phyloP scores from a whole-genome alignment of 441 rosid genomes.

The Macaranga tanarius region DNA sequence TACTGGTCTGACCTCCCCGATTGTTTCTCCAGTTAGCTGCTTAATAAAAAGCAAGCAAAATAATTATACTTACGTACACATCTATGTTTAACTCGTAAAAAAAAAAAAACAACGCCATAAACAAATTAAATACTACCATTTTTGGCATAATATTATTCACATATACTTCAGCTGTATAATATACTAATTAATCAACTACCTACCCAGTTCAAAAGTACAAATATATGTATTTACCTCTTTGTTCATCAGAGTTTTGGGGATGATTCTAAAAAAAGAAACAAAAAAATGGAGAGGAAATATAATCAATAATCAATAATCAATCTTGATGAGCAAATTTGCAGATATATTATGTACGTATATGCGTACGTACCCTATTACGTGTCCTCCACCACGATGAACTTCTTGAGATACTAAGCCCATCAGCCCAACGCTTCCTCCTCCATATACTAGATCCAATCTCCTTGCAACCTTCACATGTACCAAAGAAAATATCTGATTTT shows the following conservation, averaged over 20 bases:
- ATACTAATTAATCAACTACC: too few species aligned
- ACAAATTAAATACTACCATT: neutral
- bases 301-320: neutral
- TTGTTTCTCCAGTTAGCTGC: constrained; percentile 88
- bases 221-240: constrained; percentile 53
- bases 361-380: constrained; percentile 69
- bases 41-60: neutral
- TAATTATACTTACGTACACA: neutral
- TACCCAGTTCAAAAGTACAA: neutral
- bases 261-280: constrained; percentile 50
- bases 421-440: constrained; percentile 94
- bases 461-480: constrained; percentile 49
- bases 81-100: neutral
- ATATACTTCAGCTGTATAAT: neutral
- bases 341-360: neutral
- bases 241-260: constrained; percentile 88
- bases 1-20: constrained; percentile 84
- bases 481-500: neutral
- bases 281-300: neutral
- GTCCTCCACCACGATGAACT: constrained; percentile 81
- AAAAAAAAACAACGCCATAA: neutral
- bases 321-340: neutral
- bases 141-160: neutral
- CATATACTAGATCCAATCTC: constrained; percentile 81
- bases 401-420: constrained; percentile 92